Percentiles rank a stretch among this genome's conserved stretches.
phyloP scores from a whole-genome alignment of 192 early-diverging fungal species.

The Podila minutissima region DNA sequence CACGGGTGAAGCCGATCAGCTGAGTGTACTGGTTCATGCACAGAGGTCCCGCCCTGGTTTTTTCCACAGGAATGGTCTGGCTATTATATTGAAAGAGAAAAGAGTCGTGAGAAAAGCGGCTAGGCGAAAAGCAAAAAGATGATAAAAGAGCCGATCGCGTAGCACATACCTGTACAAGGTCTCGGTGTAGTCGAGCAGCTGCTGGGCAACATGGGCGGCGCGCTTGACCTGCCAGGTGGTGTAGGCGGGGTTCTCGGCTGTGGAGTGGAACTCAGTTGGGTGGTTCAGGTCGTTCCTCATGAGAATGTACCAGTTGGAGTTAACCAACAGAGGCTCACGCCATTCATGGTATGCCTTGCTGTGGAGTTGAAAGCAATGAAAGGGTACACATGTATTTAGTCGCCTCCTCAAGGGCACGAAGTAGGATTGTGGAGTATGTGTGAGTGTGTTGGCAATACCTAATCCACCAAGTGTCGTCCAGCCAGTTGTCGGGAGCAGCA shows the following conservation, averaged over 20 bases:
- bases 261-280: slow-evolving; percentile 52
- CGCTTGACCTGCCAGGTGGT: slow-evolving; percentile 83
- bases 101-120: neutral
- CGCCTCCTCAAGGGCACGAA: no score
- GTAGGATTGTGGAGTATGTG: no score
- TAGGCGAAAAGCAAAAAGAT: neutral
- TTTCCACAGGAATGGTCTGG: slow-evolving; percentile 70
- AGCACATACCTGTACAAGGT: slow-evolving; percentile 63
- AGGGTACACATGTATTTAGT: neutral
- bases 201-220: slow-evolving; percentile 76
- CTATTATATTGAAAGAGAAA: slow-evolving; percentile 12
- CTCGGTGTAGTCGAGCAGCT: slow-evolving; percentile 81
- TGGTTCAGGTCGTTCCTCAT: slow-evolving; percentile 69
- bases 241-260: slow-evolving; percentile 58
- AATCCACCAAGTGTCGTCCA: slow-evolving; percentile 76
- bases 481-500: slow-evolving; percentile 70
- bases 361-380: neutral
- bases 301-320: slow-evolving; percentile 92
- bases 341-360: slow-evolving; percentile 79
- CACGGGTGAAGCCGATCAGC: slow-evolving; percentile 83
- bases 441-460: slow-evolving; percentile 15
- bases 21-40: slow-evolving; percentile 91
- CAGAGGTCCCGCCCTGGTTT: slow-evolving; percentile 69
- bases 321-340: slow-evolving; percentile 84
- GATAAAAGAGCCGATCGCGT: no score